These are phyloP conservation scores for Rutidosis leptorrhynchoides DNA, from an alignment of 129 eudicot species.

Conservation along the genomic window DNA sequence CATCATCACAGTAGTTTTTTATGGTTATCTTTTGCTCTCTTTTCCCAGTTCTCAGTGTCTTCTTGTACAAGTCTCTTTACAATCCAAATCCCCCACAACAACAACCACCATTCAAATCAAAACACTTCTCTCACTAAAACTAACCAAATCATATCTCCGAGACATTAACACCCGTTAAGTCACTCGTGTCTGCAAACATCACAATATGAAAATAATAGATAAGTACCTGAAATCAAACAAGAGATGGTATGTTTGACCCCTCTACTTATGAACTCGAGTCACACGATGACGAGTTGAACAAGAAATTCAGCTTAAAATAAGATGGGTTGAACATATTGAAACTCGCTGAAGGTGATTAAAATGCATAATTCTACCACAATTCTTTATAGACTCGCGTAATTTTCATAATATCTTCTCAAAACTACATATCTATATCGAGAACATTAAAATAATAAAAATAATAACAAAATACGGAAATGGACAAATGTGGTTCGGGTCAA, in stretches of 20 bases:
- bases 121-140: conserved; percentile 16
- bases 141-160: conserved; percentile 18
- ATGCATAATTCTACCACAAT: not conserved
- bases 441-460: too few species aligned
- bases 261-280: not conserved
- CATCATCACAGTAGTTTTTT: conserved; percentile 6
- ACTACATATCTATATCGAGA: not conserved
- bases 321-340: not conserved
- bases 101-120: conserved; percentile 26
- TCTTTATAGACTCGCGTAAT: not conserved
- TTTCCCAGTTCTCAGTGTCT: conserved; percentile 20
- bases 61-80: conserved; percentile 26
- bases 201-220: not conserved
- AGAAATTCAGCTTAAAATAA: not conserved
- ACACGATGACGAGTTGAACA: not conserved
- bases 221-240: not conserved
- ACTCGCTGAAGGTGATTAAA: not conserved
- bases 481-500: not conserved
- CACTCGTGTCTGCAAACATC: conserved; percentile 21
- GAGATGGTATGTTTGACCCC: not conserved
- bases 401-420: not conserved
- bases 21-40: conserved; percentile 15
- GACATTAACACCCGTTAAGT: conserved; percentile 13
- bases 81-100: conserved; percentile 25
- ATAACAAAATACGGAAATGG: too few species aligned